Evolutionary conservation across 2,329 filamentous ascomycete species (phyloP).

Genomic region (Elsinoe batatas): DNA sequence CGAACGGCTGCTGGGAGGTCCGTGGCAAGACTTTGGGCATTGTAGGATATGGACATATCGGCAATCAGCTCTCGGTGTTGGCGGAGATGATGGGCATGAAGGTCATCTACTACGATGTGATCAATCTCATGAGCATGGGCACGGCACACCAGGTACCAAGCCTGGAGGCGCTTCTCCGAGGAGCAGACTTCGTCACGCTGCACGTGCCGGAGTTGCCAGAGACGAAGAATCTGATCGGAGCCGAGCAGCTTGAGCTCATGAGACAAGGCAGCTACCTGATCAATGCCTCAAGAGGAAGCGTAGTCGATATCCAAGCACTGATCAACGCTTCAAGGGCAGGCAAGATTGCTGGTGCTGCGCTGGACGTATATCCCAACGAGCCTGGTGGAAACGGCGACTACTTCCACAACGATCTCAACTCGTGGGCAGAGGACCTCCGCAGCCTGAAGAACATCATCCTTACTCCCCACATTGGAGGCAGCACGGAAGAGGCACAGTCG

Average conservation of each 20-base stretch:
- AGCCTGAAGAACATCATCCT: slow-evolving; percentile 85
- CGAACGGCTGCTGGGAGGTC: slow-evolving; percentile 93
- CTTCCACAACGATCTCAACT: slow-evolving; percentile 75
- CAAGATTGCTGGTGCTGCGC: slow-evolving; percentile 84
- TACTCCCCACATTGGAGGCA: slow-evolving; percentile 93
- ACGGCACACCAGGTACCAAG: slow-evolving; percentile 74
- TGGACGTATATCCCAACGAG: slow-evolving; percentile 93
- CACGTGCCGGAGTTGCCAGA: slow-evolving; percentile 92
- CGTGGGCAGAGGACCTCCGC: slow-evolving; percentile 76
- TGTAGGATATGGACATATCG: slow-evolving; percentile 94
- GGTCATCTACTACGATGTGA: slow-evolving; percentile 92
- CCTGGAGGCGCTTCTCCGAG: slow-evolving; percentile 63
- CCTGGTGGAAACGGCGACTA: slow-evolving; percentile 91
- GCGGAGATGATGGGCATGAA: slow-evolving; percentile 97
- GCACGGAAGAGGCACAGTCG: slow-evolving; percentile 92
- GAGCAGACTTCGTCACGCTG: slow-evolving; percentile 85
- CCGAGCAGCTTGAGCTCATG: slow-evolving; percentile 72
- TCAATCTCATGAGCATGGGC: slow-evolving; percentile 90
- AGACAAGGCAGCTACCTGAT: slow-evolving; percentile 88
- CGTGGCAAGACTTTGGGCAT: slow-evolving; percentile 95
- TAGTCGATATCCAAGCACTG: slow-evolving; percentile 87
- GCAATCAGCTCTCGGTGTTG: slow-evolving; percentile 86
- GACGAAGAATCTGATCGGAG: slow-evolving; percentile 86
- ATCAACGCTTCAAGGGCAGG: slow-evolving; percentile 78
- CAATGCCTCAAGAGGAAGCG: slow-evolving; percentile 87